These are phyloP conservation scores for Hypoxylon crocopeplum DNA, from an alignment of 495 filamentous ascomycete genomes.

Conservation along the genomic window DNA sequence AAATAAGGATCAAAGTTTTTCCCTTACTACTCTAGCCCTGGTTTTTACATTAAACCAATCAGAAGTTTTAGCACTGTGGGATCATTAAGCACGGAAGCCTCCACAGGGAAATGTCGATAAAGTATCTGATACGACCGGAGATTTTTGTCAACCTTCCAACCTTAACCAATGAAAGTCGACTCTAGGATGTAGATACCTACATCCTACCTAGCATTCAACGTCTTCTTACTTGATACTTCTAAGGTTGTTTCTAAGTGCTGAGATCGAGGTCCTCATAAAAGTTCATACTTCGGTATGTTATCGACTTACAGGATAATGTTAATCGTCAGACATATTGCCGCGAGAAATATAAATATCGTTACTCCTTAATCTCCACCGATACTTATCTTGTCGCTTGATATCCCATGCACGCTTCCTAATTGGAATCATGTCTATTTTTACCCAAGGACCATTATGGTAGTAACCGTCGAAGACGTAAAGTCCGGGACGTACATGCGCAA, in stretches of 20 bases:
- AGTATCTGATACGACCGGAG: slow-evolving; percentile 13
- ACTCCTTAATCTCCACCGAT: slow-evolving; percentile 10
- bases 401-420: slow-evolving; percentile 11
- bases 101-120: slow-evolving; percentile 22
- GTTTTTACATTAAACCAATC: not conserved
- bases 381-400: slow-evolving; percentile 7
- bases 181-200: too few species aligned
- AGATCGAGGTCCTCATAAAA: not conserved
- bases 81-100: slow-evolving; percentile 6
- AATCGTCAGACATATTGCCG: not conserved
- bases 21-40: not conserved
- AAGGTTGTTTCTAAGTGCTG: not conserved
- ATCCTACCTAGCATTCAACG: too few species aligned
- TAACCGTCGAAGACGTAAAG: slow-evolving; percentile 5
- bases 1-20: slow-evolving; percentile 1
- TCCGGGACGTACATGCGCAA: slow-evolving; percentile 8
- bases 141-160: slow-evolving; percentile 23
- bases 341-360: not conserved
- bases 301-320: too few species aligned
- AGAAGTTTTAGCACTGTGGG: not conserved
- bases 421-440: slow-evolving; percentile 33
- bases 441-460: slow-evolving; percentile 6
- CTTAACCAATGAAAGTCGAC: slow-evolving; percentile 2
- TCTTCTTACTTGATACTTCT: not conserved
- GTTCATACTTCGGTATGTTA: too few species aligned